phyloP scores from a whole-genome alignment of 75 land plant genomes.

The Selaginella moellendorffii region DNA sequence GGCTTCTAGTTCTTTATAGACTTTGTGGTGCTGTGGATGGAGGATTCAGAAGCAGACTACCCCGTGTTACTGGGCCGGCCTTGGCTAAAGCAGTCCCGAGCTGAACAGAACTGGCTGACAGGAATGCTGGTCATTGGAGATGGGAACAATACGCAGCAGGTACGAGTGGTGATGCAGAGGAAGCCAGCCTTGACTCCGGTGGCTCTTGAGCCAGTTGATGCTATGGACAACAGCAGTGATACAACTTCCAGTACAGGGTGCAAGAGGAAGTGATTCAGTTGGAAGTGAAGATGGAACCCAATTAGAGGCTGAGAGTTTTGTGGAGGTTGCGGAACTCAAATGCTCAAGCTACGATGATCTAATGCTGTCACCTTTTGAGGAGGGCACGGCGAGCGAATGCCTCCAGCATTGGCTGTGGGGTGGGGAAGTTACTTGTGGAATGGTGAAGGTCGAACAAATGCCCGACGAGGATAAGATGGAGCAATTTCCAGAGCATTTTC shows the following conservation, averaged over 20 bases:
- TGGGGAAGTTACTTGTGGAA: background rate
- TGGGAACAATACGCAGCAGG: background rate
- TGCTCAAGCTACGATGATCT: background rate
- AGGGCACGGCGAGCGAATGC: background rate
- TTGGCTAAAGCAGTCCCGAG: background rate
- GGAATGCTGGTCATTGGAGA: background rate
- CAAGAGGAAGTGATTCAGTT: background rate
- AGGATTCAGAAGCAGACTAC: no score
- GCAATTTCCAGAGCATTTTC: background rate
- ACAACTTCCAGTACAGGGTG: background rate
- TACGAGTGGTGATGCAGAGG: background rate
- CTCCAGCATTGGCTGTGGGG: background rate
- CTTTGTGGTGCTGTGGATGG: background rate
- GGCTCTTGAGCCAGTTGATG: background rate
- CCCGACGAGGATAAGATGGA: background rate
- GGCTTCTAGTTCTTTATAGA: background rate
- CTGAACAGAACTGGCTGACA: background rate
- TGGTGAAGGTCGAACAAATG: background rate
- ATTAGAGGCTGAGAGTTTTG: background rate
- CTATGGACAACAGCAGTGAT: background rate
- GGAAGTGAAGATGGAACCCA: background rate
- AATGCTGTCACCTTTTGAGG: background rate
- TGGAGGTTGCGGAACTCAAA: background rate
- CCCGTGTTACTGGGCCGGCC: background rate
- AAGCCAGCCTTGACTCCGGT: background rate